Base-by-base conservation (phyloP, 352 stramenopile genomes). In the Thalassiosira mediterranea region DNA sequence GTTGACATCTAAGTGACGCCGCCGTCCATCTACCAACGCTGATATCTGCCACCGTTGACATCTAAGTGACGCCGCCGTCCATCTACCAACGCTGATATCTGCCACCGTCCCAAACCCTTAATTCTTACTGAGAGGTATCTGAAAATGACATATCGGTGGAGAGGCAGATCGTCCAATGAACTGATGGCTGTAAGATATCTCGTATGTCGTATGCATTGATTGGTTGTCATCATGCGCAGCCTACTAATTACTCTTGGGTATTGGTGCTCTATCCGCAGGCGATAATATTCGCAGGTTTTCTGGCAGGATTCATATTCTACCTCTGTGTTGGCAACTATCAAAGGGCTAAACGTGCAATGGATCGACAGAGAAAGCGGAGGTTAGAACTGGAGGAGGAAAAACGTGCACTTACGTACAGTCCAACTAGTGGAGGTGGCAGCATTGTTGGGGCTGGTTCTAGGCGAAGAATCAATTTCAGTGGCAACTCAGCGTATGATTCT, bases 321-420 rank as follows among this genome's bases (percentile, higher is more conserved):
- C 46, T 79, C 29, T 79, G 70, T 32, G 31, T 79, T 31, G 70
- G 70, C 42, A 79, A 79, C 59, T 79, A 79, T 52, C 70, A 79
- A 51, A 62, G 70, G 52, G 70, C 70, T 23, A 79, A 79, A 38
- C 34, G 62, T 44, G 70, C 70, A 61, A 79, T 79, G 70, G 70
- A 79, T 28, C 60, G 70, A 38, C 70, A 79, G 42, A 29, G 53
- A 44, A 28, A 63, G 25, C 31, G 70, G 15, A 46, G 70, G 42
- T 38, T 73, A 56, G 70, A 79, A 49, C 62, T 79, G 23, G 70
- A 79, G 51, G 61, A 79, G 47, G 70, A 79, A 69, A 79, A 73
- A 49, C 40, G 70, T 28, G 70, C 70, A 26, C 47, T 79, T n/a
- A 60, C 47, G 1, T 65, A 61, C 25, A 72, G 70, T 31, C 62